Evolutionary conservation across 2,329 filamentous ascomycete genomes (phyloP).

Genomic region (Botrytis sinoallii): DNA sequence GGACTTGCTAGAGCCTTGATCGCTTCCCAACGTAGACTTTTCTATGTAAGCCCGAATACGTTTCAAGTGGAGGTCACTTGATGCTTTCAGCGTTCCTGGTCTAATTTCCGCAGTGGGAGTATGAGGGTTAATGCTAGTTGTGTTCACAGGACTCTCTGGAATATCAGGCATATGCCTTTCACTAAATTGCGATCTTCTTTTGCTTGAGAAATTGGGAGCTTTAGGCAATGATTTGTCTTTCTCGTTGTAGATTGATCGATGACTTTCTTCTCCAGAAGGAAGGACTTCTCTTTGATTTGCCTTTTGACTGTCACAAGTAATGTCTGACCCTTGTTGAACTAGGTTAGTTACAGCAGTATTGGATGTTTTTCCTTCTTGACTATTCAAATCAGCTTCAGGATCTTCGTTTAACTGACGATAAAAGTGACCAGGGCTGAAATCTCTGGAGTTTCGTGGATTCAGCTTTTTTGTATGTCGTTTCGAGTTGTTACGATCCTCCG

Average conservation of each 20-base stretch:
- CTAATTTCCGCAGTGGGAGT: background rate
- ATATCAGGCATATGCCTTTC: slow-evolving; percentile 13
- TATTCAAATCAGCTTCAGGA: background rate
- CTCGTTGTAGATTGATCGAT: background rate
- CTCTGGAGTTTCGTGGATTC: slow-evolving; percentile 2
- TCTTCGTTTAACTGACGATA: background rate
- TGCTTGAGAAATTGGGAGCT: background rate
- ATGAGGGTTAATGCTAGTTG: background rate
- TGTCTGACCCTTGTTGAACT: background rate
- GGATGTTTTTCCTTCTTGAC: background rate
- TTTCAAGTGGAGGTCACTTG: background rate
- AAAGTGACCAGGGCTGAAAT: slow-evolving; percentile 1
- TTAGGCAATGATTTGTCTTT: background rate
- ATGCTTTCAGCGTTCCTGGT: background rate
- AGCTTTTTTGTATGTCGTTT: background rate
- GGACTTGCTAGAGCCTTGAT: background rate
- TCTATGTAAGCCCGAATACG: background rate
- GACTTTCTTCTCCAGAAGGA: too few relatives aligned
- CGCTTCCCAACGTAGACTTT: background rate
- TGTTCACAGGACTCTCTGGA: background rate
- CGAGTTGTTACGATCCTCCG: slow-evolving; percentile 7
- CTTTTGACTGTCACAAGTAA: background rate
- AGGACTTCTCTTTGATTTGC: background rate
- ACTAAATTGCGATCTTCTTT: slow-evolving; percentile 7
- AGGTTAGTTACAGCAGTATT: background rate